Conservation (phyloP, 345 rosid species). For the Aquilaria yunnanensis region DNA sequence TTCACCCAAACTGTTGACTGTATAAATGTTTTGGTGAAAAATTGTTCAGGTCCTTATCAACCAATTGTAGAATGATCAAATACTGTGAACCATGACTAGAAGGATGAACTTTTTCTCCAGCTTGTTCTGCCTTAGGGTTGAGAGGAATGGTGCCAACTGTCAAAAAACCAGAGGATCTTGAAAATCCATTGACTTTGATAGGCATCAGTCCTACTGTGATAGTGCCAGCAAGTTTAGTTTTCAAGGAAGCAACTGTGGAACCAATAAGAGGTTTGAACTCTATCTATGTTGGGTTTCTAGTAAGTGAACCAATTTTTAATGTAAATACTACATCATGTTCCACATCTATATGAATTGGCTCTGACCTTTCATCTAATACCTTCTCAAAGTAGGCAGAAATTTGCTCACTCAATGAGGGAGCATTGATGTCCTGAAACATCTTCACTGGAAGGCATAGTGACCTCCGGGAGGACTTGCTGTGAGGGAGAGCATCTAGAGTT, state of each 20-base stretch:
- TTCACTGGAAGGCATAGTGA: too few species aligned
- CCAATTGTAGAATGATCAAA: slow-evolving; percentile 2
- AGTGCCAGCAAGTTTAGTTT: slow-evolving; percentile 19
- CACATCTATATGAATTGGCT: slow-evolving; percentile 10
- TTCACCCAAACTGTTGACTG: neutral
- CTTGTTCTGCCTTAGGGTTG: slow-evolving; percentile 37
- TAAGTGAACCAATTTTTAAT: slow-evolving; percentile 28
- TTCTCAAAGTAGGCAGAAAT: slow-evolving; percentile 12
- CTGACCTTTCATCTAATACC: slow-evolving; percentile 13
- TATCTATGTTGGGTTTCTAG: slow-evolving; percentile 25
- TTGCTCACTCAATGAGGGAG: slow-evolving; percentile 11
- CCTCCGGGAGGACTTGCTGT: too few species aligned
- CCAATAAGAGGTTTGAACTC: slow-evolving; percentile 15
- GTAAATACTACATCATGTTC: slow-evolving; percentile 17
- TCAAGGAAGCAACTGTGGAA: slow-evolving; percentile 10
- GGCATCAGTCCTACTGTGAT: slow-evolving; percentile 69
- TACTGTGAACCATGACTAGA: slow-evolving; percentile 15
- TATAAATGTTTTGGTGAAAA: neutral
- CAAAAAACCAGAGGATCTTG: slow-evolving; percentile 33
- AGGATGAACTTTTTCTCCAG: slow-evolving; percentile 18
- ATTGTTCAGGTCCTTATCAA: slow-evolving; percentile 3
- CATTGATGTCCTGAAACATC: too few species aligned
- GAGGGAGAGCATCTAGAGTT: too few species aligned
- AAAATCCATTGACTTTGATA: slow-evolving; percentile 54
- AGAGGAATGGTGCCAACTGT: slow-evolving; percentile 65